Percentiles rank a stretch among this genome's conserved stretches.
These are phyloP conservation scores for Tephrocybe sp. DNA, from an alignment of 768 basidiomycete genomes.

Conservation along the genomic window DNA sequence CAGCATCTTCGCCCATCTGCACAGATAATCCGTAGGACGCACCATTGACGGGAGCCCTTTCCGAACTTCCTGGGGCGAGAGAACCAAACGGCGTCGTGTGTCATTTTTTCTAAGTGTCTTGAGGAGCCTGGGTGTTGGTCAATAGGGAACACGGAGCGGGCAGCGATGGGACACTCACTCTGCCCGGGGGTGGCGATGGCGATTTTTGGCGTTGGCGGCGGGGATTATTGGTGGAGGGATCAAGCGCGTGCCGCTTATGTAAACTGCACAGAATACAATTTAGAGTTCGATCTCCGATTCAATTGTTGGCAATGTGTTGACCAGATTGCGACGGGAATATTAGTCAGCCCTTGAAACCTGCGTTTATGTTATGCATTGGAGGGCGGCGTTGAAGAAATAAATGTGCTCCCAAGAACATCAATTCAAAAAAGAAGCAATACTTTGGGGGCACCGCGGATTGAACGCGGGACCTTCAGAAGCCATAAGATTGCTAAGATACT, in stretches of 20 bases:
- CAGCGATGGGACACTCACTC: constrained; percentile 25
- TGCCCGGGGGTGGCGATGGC: constrained; percentile 21
- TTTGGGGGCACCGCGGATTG: too few species aligned
- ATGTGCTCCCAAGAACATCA: too few species aligned
- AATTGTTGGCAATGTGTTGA: too few species aligned
- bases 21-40: constrained; percentile 27
- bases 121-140: not conserved
- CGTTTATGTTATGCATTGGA: too few species aligned
- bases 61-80: constrained; percentile 94
- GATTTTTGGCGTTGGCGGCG: constrained; percentile 11
- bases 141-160: not conserved
- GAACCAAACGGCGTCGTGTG: constrained; percentile 98
- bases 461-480: too few species aligned
- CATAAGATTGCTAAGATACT: too few species aligned
- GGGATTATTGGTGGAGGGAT: constrained; percentile 13
- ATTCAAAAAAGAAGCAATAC: too few species aligned
- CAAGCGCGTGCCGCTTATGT: constrained; percentile 28
- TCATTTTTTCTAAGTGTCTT: constrained; percentile 57
- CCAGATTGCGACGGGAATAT: too few species aligned
- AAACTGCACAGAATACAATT: constrained; percentile 36
- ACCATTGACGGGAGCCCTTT: constrained; percentile 96
- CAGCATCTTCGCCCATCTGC: not conserved
- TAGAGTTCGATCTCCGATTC: constrained; percentile 36
- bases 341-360: too few species aligned
- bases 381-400: too few species aligned